Evolutionary conservation across 2,329 filamentous ascomycete species (phyloP), one percentile per base, ranked within the genome.

Genomic region (Colletotrichum gigasporum): DNA sequence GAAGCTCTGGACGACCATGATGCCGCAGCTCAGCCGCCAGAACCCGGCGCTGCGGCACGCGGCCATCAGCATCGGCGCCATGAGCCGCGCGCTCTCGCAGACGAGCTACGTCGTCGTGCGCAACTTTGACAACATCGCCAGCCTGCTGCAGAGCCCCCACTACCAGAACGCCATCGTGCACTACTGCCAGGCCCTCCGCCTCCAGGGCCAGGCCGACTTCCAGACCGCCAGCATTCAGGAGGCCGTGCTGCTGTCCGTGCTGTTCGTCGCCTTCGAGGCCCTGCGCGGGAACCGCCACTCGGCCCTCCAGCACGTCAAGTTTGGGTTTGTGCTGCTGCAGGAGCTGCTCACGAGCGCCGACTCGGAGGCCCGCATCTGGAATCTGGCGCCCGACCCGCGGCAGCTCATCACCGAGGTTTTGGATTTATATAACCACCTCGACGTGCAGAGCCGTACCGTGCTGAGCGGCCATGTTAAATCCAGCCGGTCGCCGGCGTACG

Each of bases 211-310:
- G 35, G 77, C 78, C 1, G 72, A 68, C 32, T 76, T 78, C 2
- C 75, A 72, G 2, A 73, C 70, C 5, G 75, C 77, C n/a, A 74
- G 75, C 2, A 64, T 80, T 5, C 71, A 77, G 10, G 80, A 78
- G 2, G 78, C 78, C 0, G 67, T 80, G 54, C 61, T 80, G 6
- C 73, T 78, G 2, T 80, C 78, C 0, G 69, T 80, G 3, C 63
- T 80, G 0, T 80, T 80, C 39, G 76, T 80, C 37, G 79, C 78
- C 58, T 80, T 80, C 32, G 78, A 80, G 45, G 69, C 77, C 2
- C 76, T 78, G 61, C 70, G 78, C 4, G 78, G 78, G 2, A 80
- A 80, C 11, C 72, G 75, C 56, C 72, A 78, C 2, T 76, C 76
- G 2, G 78, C 78, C 4, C 72, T 80, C 4, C 79, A 80, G 57